phyloP scores from a whole-genome alignment of 352 stramenopile genomes.

The Discostella stelligera region DNA sequence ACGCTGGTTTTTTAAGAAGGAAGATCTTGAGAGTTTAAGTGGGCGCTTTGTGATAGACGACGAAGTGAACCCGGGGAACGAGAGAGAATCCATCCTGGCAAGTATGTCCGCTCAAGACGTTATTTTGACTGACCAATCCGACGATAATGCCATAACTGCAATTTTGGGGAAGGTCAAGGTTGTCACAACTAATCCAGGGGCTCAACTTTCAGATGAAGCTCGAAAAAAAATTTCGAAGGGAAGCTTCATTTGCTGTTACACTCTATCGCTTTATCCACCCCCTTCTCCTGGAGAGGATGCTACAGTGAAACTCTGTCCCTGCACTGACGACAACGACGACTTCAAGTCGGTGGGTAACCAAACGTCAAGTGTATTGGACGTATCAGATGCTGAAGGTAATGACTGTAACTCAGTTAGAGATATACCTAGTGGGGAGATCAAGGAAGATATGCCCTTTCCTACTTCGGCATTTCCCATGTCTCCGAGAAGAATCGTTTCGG shows the following conservation, averaged over 20 bases:
- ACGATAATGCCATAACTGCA: constrained; percentile 64
- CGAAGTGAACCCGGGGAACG: constrained; percentile 13
- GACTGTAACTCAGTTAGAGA: constrained; percentile 9
- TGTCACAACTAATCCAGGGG: constrained; percentile 30
- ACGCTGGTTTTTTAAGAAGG: constrained; percentile 56
- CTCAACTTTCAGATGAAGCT: constrained; percentile 13
- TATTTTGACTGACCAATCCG: constrained; percentile 59
- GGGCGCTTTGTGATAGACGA: constrained; percentile 43
- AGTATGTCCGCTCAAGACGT: constrained; percentile 57
- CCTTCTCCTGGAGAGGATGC: constrained; percentile 7
- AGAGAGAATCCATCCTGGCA: constrained; percentile 34
- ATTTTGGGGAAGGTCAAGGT: constrained; percentile 59
- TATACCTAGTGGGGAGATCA: neutral
- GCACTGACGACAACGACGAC: constrained; percentile 12
- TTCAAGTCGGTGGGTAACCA: neutral
- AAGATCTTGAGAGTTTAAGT: constrained; percentile 57
- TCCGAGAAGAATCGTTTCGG: constrained; percentile 33
- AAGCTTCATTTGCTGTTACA: constrained; percentile 57
- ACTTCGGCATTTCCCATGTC: constrained; percentile 19
- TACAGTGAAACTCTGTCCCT: constrained; percentile 26
- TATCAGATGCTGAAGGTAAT: constrained; percentile 8
- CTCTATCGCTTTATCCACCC: constrained; percentile 26
- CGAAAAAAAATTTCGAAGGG: constrained; percentile 20
- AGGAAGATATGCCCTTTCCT: neutral
- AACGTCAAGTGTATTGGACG: neutral